Evolutionary conservation across 2,329 filamentous ascomycete species (phyloP).

Genomic region (Biscogniauxia sp.): DNA sequence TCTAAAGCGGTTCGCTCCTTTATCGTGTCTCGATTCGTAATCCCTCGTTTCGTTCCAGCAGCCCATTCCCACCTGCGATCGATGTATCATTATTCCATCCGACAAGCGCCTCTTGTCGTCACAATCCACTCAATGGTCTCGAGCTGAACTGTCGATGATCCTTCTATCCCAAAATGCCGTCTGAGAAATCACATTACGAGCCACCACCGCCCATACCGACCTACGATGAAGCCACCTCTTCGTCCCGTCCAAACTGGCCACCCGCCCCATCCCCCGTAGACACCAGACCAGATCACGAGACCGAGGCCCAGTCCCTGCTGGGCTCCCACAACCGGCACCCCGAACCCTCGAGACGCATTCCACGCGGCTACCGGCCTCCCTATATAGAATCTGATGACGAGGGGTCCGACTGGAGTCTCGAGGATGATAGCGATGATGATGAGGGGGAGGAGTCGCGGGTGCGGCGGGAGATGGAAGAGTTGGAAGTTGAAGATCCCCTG

Average conservation of each 20-base stretch:
- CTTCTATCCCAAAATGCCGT: constrained; percentile 33
- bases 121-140: neutral
- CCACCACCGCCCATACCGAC: constrained; percentile 73
- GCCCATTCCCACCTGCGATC: constrained; percentile 7
- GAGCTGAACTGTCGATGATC: constrained; percentile 16
- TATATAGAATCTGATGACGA: constrained; percentile 64
- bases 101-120: neutral
- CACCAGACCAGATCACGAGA: constrained; percentile 65
- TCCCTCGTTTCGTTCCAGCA: constrained; percentile 11
- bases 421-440: constrained; percentile 44
- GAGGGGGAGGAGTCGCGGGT: constrained; percentile 56
- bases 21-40: constrained; percentile 17
- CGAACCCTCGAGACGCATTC: constrained; percentile 41
- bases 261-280: constrained; percentile 57
- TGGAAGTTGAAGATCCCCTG: constrained; percentile 75
- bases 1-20: constrained; percentile 17
- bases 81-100: constrained; percentile 7
- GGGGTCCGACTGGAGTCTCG: constrained; percentile 46
- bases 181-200: constrained; percentile 57
- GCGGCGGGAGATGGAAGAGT: constrained; percentile 81
- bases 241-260: constrained; percentile 50
- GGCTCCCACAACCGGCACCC: constrained; percentile 46
- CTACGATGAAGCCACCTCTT: constrained; percentile 74
- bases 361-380: constrained; percentile 69
- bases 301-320: constrained; percentile 76